Evolutionary conservation across 179 eudicot genomes (phyloP).

Genomic region (Silene noctiflora): DNA sequence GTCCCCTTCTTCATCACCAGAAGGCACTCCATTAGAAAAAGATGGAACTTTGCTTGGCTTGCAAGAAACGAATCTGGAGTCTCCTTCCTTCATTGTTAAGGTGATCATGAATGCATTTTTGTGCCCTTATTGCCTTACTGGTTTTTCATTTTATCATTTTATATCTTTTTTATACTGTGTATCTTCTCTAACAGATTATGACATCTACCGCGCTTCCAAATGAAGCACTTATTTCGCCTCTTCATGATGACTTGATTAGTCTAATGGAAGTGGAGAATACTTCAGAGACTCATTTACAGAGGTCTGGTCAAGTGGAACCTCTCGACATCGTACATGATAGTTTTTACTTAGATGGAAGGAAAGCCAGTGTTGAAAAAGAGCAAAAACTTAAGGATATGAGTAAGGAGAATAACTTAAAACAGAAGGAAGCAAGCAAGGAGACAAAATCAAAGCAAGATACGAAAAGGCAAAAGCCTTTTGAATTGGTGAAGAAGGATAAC

Average conservation of each 20-base stretch:
- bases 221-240: constrained; percentile 30
- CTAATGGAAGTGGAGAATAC: constrained; percentile 19
- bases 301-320: constrained; percentile 9
- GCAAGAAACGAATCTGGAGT: constrained; percentile 19
- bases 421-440: constrained; percentile 8
- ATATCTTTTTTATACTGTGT: not conserved
- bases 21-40: constrained; percentile 23
- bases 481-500: too few species aligned
- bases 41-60: constrained; percentile 23
- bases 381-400: constrained; percentile 21
- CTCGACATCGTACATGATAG: constrained; percentile 8
- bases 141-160: constrained; percentile 4
- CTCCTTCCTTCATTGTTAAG: constrained; percentile 38
- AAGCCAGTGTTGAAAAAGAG: constrained; percentile 22
- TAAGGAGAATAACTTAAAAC: constrained; percentile 28
- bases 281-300: constrained; percentile 10
- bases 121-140: too few species aligned
- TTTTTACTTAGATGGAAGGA: constrained; percentile 19
- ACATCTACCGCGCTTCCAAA: constrained; percentile 22
- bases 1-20: constrained; percentile 37
- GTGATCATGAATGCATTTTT: constrained; percentile 21
- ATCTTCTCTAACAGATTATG: constrained; percentile 30
- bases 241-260: constrained; percentile 28
- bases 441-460: too few species aligned
- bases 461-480: too few species aligned